Evolutionary conservation across 1,284 basidiomycete genomes (phyloP).

Genomic region (Stereum hirsutum): DNA sequence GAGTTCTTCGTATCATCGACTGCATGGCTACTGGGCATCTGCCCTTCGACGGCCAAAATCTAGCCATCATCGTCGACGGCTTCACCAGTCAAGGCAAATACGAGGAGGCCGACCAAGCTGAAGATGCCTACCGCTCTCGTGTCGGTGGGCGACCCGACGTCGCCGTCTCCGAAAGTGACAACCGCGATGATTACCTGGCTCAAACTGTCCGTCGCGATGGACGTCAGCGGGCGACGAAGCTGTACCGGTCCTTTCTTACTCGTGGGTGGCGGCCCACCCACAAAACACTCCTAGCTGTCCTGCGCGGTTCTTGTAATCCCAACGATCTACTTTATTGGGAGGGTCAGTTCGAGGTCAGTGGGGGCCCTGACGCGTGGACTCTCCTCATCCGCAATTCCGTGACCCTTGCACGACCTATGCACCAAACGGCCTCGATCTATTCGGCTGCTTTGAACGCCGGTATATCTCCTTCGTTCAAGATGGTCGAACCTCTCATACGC

Average conservation of each 20-base stretch:
- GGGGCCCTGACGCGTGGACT: slow-evolving; percentile 36
- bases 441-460: slow-evolving; percentile 30
- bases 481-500: slow-evolving; percentile 44
- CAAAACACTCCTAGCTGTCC: slow-evolving; percentile 27
- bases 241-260: slow-evolving; percentile 13
- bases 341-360: slow-evolving; percentile 27
- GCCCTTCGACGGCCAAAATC: slow-evolving; percentile 31
- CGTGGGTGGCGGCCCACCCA: slow-evolving; percentile 25
- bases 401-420: slow-evolving; percentile 15
- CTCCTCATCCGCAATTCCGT: slow-evolving; percentile 40
- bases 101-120: slow-evolving; percentile 26
- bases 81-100: slow-evolving; percentile 29
- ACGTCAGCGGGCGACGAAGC: slow-evolving; percentile 5
- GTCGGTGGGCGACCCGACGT: slow-evolving; percentile 11
- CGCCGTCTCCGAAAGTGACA: not conserved
- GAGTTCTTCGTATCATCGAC: slow-evolving; percentile 24
- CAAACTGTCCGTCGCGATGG: slow-evolving; percentile 4
- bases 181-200: slow-evolving; percentile 7
- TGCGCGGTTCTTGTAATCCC: slow-evolving; percentile 24
- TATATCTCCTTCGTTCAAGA: slow-evolving; percentile 33
- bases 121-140: slow-evolving; percentile 25
- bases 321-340: slow-evolving; percentile 35
- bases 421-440: slow-evolving; percentile 39
- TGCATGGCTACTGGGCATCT: slow-evolving; percentile 34
- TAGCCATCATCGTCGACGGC: slow-evolving; percentile 30